These are phyloP conservation scores for Golubevia sp. DNA, from an alignment of 1,284 basidiomycete species.

Conservation along the genomic window DNA sequence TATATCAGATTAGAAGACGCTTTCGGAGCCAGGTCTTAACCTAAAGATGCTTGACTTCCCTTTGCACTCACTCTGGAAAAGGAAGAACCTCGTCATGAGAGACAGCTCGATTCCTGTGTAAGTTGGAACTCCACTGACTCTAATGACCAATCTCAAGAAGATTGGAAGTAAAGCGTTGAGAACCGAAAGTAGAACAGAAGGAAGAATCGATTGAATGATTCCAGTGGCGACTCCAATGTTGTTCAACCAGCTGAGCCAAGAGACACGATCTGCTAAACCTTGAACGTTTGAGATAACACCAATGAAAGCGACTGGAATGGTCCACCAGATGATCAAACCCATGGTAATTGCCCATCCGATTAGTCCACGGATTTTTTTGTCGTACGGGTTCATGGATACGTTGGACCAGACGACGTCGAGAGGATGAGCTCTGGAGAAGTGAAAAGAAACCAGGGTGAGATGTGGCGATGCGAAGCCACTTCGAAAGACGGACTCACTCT, in stretches of 20 bases:
- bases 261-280: conserved; percentile 70
- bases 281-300: conserved; percentile 83
- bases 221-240: conserved; percentile 71
- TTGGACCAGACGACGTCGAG: conserved; percentile 88
- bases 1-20: too few relatives aligned
- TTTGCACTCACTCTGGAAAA: conserved; percentile 80
- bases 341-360: conserved; percentile 66
- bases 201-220: conserved; percentile 79
- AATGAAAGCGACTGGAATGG: conserved; percentile 70
- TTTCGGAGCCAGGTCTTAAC: background rate
- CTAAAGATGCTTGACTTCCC: background rate
- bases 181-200: conserved; percentile 80
- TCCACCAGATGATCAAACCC: conserved; percentile 72
- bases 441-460: too few relatives aligned
- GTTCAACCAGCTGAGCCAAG: conserved; percentile 84
- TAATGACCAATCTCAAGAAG: conserved; percentile 76
- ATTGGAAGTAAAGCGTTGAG: conserved; percentile 91
- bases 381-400: conserved; percentile 84
- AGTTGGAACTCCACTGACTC: conserved; percentile 81
- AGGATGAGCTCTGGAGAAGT: conserved; percentile 37
- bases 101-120: conserved; percentile 82
- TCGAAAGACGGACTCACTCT: conserved; percentile 19
- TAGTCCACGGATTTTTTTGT: conserved; percentile 69
- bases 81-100: conserved; percentile 87
- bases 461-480: too few relatives aligned